Conservation (phyloP, 2,329 filamentous ascomycete species). For the Zarea fungicola region DNA sequence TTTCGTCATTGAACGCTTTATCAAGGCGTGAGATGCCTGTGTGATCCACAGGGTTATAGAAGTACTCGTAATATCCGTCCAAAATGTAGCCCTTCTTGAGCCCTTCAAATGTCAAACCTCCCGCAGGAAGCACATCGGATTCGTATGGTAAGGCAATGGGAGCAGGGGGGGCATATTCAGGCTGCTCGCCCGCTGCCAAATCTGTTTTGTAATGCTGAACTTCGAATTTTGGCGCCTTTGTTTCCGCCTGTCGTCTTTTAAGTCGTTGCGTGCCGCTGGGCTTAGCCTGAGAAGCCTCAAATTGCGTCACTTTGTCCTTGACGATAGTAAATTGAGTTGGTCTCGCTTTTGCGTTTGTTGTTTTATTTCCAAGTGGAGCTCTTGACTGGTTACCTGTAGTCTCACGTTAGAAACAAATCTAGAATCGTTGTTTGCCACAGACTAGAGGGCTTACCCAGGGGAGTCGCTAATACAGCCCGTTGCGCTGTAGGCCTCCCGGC, state of each 20-base stretch:
- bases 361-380: slow-evolving; percentile 87
- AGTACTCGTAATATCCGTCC: slow-evolving; percentile 57
- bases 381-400: slow-evolving; percentile 49
- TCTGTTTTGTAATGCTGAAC: slow-evolving; percentile 51
- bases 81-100: slow-evolving; percentile 54
- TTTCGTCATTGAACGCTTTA: slow-evolving; percentile 52
- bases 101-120: slow-evolving; percentile 50
- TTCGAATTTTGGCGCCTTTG: slow-evolving; percentile 56
- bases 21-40: slow-evolving; percentile 60
- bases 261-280: slow-evolving; percentile 55
- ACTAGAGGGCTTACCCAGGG: slow-evolving; percentile 58
- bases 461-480: slow-evolving; percentile 64
- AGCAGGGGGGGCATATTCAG: slow-evolving; percentile 84
- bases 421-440: not conserved
- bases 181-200: slow-evolving; percentile 58
- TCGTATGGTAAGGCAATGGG: slow-evolving; percentile 61
- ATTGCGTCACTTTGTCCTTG: slow-evolving; percentile 52
- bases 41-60: slow-evolving; percentile 60
- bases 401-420: not conserved
- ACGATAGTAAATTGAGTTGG: slow-evolving; percentile 61
- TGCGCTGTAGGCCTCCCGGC: slow-evolving; percentile 42
- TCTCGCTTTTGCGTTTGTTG: slow-evolving; percentile 84
- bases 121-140: slow-evolving; percentile 61
- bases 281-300: slow-evolving; percentile 58
- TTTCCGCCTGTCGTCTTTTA: slow-evolving; percentile 47